Conservation (phyloP, 768 basidiomycete species). For the Podaxis sp. region DNA sequence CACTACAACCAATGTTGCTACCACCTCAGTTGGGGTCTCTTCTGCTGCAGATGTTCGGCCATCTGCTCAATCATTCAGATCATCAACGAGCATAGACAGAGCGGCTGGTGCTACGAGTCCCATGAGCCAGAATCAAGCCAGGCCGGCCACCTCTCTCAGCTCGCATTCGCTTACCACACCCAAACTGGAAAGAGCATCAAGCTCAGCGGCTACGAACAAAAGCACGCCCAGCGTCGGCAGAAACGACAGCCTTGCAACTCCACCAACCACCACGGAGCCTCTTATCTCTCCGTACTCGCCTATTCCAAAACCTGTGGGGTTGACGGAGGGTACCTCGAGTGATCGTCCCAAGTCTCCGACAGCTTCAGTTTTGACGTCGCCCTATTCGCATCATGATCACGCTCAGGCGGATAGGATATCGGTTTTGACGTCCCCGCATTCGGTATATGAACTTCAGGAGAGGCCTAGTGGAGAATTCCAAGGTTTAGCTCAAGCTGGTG, state of each 20-base stretch:
- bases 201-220: neutral
- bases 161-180: neutral
- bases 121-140: neutral
- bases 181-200: neutral
- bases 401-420: constrained; percentile 17
- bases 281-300: constrained; percentile 7
- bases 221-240: neutral
- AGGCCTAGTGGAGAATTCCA: constrained; percentile 11
- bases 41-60: neutral
- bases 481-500: constrained; percentile 11
- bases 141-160: neutral
- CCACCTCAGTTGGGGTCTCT: no score
- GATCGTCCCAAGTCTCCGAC: constrained; percentile 13
- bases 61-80: constrained; percentile 1
- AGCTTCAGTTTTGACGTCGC: constrained; percentile 30
- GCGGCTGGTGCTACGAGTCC: neutral
- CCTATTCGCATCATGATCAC: constrained; percentile 19
- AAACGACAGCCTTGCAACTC: neutral
- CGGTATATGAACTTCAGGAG: constrained; percentile 11
- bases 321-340: constrained; percentile 7
- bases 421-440: constrained; percentile 30
- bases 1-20: neutral
- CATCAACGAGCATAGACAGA: neutral
- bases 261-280: neutral
- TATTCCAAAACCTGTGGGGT: neutral